Evolutionary conservation across 768 basidiomycete species (phyloP).

Genomic region (Pleurotus ostreatus): DNA sequence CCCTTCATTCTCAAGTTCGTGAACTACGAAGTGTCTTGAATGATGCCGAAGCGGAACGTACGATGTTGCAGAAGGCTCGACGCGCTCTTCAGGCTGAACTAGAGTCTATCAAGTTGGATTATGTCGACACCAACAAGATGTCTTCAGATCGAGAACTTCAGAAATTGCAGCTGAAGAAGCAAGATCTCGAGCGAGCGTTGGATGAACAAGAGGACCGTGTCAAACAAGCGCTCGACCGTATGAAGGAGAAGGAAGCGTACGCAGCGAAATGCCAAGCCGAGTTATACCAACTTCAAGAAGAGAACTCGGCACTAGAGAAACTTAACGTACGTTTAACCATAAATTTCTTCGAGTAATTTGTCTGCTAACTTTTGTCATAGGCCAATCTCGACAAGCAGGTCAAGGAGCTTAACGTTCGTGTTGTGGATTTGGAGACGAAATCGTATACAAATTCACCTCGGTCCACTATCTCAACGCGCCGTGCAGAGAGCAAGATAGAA

Average conservation of each 20-base stretch:
- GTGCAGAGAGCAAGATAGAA: slow-evolving; percentile 67
- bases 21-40: slow-evolving; percentile 78
- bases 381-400: slow-evolving; percentile 81
- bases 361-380: slow-evolving; percentile 31
- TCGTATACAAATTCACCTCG: slow-evolving; percentile 66
- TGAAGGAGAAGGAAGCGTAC: slow-evolving; percentile 77
- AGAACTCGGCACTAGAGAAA: slow-evolving; percentile 78
- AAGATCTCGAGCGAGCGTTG: slow-evolving; percentile 72
- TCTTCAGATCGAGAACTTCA: slow-evolving; percentile 74
- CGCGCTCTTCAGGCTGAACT: slow-evolving; percentile 77
- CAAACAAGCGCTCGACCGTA: slow-evolving; percentile 64
- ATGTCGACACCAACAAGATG: slow-evolving; percentile 64
- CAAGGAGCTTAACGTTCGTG: slow-evolving; percentile 78
- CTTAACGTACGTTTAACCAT: slow-evolving; percentile 50
- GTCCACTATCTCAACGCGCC: slow-evolving; percentile 48
- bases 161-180: slow-evolving; percentile 72
- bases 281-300: slow-evolving; percentile 70
- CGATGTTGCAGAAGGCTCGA: slow-evolving; percentile 77
- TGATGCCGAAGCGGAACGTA: slow-evolving; percentile 80
- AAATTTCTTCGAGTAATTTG: neutral
- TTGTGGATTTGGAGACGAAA: slow-evolving; percentile 79
- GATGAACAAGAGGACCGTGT: slow-evolving; percentile 79
- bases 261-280: slow-evolving; percentile 75
- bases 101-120: slow-evolving; percentile 75
- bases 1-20: slow-evolving; percentile 81